These are phyloP conservation scores for Colletotrichum tamarilloi DNA, from an alignment of 2,329 filamentous ascomycete genomes.

Conservation along the genomic window DNA sequence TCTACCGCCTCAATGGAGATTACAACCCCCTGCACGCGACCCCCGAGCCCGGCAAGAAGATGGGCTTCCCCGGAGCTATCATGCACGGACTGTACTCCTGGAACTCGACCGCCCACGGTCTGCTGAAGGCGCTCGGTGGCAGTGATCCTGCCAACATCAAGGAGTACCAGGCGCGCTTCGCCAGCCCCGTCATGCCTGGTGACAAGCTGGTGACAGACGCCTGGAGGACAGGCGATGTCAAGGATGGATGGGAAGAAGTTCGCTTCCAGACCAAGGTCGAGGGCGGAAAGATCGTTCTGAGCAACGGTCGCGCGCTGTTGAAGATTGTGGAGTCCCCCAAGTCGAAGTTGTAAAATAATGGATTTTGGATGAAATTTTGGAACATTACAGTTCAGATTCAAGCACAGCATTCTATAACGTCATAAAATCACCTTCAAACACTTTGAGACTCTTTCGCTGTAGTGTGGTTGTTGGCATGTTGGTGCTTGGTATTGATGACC, in stretches of 20 bases:
- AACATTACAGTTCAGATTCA: background rate
- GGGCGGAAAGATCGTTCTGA: constrained; percentile 85
- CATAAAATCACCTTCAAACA: background rate
- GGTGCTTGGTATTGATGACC: background rate
- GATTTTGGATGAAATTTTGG: background rate
- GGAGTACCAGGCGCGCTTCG: constrained; percentile 91
- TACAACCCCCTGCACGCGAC: constrained; percentile 94
- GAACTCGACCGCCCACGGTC: constrained; percentile 80
- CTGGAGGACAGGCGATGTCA: constrained; percentile 79
- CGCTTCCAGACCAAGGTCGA: constrained; percentile 83
- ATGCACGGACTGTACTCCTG: constrained; percentile 91
- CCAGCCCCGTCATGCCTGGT: constrained; percentile 83
- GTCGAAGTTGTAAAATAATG: constrained; percentile 69
- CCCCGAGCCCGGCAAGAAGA: constrained; percentile 84
- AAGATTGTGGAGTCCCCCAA: constrained; percentile 67
- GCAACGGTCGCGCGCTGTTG: constrained; percentile 85
- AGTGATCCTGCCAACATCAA: constrained; percentile 84
- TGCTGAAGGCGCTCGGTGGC: constrained; percentile 79
- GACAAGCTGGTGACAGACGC: constrained; percentile 85
- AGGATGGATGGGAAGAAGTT: constrained; percentile 81
- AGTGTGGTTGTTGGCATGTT: background rate
- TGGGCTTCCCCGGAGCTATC: constrained; percentile 91
- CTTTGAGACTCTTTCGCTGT: background rate
- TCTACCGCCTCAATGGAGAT: constrained; percentile 90
- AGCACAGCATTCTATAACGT: background rate